phyloP scores from a whole-genome alignment of 768 basidiomycete species.

The Podaxis carcinomalis region DNA sequence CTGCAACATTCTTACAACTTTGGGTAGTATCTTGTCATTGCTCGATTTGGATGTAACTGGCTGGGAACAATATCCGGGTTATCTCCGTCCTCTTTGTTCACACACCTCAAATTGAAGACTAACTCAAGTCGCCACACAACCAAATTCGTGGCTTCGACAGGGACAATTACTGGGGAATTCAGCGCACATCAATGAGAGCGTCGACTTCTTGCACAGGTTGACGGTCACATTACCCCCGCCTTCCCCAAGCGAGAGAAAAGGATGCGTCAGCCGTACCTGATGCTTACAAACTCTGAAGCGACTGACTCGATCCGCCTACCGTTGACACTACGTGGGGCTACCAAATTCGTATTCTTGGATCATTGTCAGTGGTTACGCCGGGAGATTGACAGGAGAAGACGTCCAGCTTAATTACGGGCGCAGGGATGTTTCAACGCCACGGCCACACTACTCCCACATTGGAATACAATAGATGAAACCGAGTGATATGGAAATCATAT shows the following conservation, averaged over 20 bases:
- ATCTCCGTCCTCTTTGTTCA: not conserved
- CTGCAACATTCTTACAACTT: not conserved
- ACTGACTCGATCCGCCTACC: not conserved
- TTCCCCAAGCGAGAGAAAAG: not conserved
- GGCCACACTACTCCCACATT: not conserved
- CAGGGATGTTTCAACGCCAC: not conserved
- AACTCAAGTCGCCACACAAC: not conserved
- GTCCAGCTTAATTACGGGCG: not conserved
- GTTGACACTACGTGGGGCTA: not conserved
- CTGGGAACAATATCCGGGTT: not conserved
- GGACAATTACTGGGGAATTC: not conserved
- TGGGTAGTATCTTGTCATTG: not conserved
- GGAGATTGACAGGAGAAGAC: not conserved
- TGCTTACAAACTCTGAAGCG: not conserved
- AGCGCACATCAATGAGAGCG: not conserved
- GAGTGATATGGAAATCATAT: not conserved
- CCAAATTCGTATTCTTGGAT: not conserved
- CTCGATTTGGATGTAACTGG: not conserved
- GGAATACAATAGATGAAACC: not conserved
- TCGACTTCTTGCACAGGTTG: not conserved
- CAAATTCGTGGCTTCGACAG: not conserved
- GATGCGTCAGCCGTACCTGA: not conserved
- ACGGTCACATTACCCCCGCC: not conserved
- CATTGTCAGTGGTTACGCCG: constrained; percentile 1
- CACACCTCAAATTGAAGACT: not conserved